These are phyloP conservation scores for Rhodotorula sp. DNA, from an alignment of 1,284 basidiomycete species.

Conservation along the genomic window DNA sequence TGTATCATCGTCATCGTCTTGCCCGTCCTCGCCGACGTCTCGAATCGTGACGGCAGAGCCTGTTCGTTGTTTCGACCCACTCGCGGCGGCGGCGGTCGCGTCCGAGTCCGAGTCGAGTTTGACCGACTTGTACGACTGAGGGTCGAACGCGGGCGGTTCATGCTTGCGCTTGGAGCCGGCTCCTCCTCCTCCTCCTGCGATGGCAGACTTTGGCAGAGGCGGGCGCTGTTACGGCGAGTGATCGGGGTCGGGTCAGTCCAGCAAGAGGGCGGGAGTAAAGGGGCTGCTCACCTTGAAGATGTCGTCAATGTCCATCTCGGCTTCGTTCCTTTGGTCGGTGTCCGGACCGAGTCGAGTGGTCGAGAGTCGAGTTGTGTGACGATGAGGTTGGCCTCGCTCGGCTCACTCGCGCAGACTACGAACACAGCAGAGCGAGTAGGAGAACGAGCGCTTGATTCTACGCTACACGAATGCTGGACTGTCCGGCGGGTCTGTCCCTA, in stretches of 20 bases:
- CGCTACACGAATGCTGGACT: too few species aligned
- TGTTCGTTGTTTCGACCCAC: neutral
- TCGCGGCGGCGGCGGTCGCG: constrained; percentile 5
- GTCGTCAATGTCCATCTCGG: constrained; percentile 34
- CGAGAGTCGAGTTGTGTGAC: too few species aligned
- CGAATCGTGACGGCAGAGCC: constrained; percentile 26
- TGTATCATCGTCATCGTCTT: constrained; percentile 44
- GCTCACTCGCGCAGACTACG: too few species aligned
- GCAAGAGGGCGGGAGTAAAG: too few species aligned
- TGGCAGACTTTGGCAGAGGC: constrained; percentile 29
- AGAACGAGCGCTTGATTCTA: too few species aligned
- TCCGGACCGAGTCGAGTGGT: too few species aligned
- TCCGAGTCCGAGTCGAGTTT: constrained; percentile 48
- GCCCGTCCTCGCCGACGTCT: constrained; percentile 53
- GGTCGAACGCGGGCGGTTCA: constrained; percentile 22
- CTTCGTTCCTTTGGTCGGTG: too few species aligned
- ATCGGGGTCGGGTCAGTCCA: neutral
- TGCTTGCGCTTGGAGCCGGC: constrained; percentile 32
- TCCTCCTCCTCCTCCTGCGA: neutral
- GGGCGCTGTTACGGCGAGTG: constrained; percentile 21
- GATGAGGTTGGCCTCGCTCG: too few species aligned
- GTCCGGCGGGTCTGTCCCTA: too few species aligned
- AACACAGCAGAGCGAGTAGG: too few species aligned
- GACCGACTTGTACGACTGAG: constrained; percentile 26
- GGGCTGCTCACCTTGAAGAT: constrained; percentile 31